Evolutionary conservation across 345 rosid genomes (phyloP).

Genomic region (Cardamine resedifolia): DNA sequence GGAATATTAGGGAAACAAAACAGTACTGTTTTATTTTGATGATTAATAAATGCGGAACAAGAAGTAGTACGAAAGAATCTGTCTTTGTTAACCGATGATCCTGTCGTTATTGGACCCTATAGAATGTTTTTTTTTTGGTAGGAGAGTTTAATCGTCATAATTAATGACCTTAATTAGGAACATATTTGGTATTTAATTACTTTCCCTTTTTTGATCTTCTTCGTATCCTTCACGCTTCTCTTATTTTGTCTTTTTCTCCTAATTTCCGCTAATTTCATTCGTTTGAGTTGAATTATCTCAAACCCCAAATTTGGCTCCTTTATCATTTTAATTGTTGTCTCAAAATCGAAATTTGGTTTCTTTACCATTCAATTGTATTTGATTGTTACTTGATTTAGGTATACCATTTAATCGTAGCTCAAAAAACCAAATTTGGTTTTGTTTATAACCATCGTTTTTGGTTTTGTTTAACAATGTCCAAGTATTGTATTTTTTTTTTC

Average conservation of each 20-base stretch:
- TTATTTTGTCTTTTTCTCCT: not conserved
- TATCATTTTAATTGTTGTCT: not conserved
- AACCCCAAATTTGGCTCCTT: not conserved
- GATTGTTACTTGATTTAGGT: not conserved
- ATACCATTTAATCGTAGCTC: not conserved
- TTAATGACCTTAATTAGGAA: not conserved
- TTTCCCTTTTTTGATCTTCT: not conserved
- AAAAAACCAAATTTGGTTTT: not conserved
- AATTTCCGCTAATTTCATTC: not conserved
- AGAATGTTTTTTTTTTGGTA: constrained; percentile 22
- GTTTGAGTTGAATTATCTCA: not conserved
- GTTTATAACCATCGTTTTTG: no score
- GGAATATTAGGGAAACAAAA: not conserved
- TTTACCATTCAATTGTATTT: not conserved
- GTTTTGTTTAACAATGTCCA: no score
- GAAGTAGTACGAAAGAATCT: constrained; percentile 10
- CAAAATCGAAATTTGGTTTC: not conserved
- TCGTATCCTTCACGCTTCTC: constrained; percentile 5
- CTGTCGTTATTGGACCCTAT: constrained; percentile 20
- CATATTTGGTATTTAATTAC: not conserved
- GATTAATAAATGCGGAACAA: constrained; percentile 15
- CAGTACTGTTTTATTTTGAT: not conserved
- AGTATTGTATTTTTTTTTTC: no score
- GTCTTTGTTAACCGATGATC: constrained; percentile 6
- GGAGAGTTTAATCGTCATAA: constrained; percentile 1